Conservation (phyloP, 495 filamentous ascomycete species). For the Hyaloscypha finlandica region DNA sequence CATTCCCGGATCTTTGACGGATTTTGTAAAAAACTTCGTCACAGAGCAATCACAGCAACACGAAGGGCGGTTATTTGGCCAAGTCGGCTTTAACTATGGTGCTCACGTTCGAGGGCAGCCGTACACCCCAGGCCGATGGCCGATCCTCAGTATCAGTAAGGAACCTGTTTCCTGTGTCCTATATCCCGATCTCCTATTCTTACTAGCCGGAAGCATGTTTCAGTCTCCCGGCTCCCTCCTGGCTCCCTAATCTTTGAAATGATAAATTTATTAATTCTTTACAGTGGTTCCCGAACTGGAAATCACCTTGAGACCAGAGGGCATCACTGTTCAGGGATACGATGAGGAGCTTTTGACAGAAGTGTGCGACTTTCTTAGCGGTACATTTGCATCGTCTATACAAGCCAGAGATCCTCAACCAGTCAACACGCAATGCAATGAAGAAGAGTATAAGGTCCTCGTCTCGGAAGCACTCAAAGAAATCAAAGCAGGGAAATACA, state of each 20-base stretch:
- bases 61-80: slow-evolving; percentile 14
- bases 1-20: not conserved
- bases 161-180: too few species aligned
- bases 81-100: slow-evolving; percentile 20
- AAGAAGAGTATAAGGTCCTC: slow-evolving; percentile 4
- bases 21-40: slow-evolving; percentile 2
- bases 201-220: too few species aligned
- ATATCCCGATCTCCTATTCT: too few species aligned
- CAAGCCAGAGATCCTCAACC: not conserved
- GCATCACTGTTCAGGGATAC: slow-evolving; percentile 1
- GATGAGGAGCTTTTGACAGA: not conserved
- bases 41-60: not conserved
- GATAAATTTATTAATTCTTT: too few species aligned
- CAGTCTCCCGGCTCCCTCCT: too few species aligned
- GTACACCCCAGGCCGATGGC: slow-evolving; percentile 15
- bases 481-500: slow-evolving; percentile 14
- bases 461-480: slow-evolving; percentile 6
- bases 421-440: not conserved
- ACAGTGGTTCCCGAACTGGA: slow-evolving; percentile 9
- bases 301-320: not conserved
- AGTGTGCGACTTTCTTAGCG: not conserved
- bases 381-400: not conserved
- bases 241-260: too few species aligned
- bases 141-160: slow-evolving; percentile 11
- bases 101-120: slow-evolving; percentile 12